phyloP scores from a whole-genome alignment of 805 yeast genomes.

The Saccharomycopsis sp. region DNA sequence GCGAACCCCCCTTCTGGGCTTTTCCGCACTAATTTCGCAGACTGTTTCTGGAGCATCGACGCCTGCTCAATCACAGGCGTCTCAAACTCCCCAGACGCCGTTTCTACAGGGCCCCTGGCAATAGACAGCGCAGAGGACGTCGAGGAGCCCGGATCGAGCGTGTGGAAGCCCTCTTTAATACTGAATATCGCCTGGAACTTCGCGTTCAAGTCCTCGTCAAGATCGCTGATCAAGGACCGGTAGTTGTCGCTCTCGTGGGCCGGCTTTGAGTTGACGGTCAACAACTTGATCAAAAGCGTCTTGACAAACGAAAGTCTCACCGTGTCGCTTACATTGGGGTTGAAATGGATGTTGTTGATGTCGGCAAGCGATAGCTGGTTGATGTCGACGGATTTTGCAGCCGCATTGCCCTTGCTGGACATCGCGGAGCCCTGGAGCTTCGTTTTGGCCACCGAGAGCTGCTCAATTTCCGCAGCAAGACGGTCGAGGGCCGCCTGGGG shows the following conservation, averaged over 20 bases:
- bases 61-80: background rate
- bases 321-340: conserved; percentile 7
- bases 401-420: background rate
- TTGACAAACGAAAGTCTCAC: conserved; percentile 18
- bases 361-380: conserved; percentile 13
- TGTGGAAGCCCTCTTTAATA: background rate
- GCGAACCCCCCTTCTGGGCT: background rate
- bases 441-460: background rate
- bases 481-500: background rate
- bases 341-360: conserved; percentile 13
- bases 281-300: conserved; percentile 17
- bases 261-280: background rate
- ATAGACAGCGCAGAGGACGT: background rate
- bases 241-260: conserved; percentile 3
- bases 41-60: background rate
- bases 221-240: conserved; percentile 8
- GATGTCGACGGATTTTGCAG: background rate
- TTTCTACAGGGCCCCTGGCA: too few relatives aligned
- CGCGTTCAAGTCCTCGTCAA: conserved; percentile 15
- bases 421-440: background rate
- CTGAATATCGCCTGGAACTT: conserved; percentile 12
- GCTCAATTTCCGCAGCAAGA: conserved; percentile 2
- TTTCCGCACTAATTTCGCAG: background rate
- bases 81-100: background rate
- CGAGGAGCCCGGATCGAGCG: conserved; percentile 13